phyloP scores from a whole-genome alignment of 2,329 filamentous ascomycete genomes.

The Fusarium equiseti region DNA sequence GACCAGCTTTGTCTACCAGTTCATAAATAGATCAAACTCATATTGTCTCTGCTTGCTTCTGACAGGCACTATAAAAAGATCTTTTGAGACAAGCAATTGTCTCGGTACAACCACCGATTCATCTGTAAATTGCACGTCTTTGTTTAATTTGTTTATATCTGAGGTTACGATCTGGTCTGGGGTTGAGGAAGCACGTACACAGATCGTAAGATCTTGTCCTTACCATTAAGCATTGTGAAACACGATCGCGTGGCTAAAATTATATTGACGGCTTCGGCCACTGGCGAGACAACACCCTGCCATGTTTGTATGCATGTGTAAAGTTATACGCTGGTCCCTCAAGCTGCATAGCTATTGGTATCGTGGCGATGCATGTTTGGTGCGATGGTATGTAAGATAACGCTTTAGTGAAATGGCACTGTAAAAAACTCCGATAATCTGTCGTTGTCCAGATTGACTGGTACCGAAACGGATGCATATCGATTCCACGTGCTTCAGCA shows the following conservation, averaged over 20 bases:
- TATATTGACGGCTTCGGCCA: not conserved
- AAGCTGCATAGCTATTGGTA: constrained; percentile 3
- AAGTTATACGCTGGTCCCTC: constrained; percentile 16
- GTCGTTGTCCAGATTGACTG: not conserved
- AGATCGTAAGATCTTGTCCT: not conserved
- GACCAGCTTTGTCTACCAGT: not conserved
- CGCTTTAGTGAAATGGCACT: not conserved
- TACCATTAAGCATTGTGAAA: not conserved
- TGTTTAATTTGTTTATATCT: not conserved
- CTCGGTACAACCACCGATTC: not conserved
- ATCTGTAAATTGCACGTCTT: not conserved
- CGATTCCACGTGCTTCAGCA: not conserved
- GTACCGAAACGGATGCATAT: not conserved
- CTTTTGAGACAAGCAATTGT: constrained; percentile 4
- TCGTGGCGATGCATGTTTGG: constrained; percentile 41
- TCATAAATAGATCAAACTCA: constrained; percentile 3
- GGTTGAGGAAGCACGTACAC: not conserved
- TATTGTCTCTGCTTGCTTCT: constrained; percentile 7
- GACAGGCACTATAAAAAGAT: not conserved
- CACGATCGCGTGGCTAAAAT: not conserved
- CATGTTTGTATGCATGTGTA: constrained; percentile 15
- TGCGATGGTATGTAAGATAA: not conserved
- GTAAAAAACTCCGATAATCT: not conserved
- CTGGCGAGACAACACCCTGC: constrained; percentile 20
- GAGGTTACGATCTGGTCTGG: not conserved